Conservation (phyloP, 768 basidiomycete genomes). For the Panaeolus cyanescens region DNA sequence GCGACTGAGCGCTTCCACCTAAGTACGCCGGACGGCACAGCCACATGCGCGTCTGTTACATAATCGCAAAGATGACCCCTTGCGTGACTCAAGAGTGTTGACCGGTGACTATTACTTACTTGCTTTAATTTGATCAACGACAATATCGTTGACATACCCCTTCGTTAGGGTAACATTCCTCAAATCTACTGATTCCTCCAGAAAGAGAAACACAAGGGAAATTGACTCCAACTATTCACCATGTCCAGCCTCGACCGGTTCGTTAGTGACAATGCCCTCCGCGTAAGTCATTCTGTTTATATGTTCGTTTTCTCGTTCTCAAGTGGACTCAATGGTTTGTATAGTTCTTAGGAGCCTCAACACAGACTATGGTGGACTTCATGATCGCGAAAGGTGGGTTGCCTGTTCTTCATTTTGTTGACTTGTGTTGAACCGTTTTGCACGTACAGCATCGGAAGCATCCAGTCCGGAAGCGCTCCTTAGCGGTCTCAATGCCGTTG, state of each 20-base stretch:
- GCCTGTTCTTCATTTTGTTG: background rate
- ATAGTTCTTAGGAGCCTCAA: background rate
- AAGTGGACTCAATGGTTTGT: background rate
- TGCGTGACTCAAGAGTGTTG: background rate
- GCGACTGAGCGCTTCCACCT: background rate
- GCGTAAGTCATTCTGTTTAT: conserved; percentile 41
- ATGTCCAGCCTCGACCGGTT: conserved; percentile 62
- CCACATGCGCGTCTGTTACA: conserved; percentile 3
- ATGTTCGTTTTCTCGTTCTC: background rate
- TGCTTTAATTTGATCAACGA: background rate
- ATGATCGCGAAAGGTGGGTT: conserved; percentile 79
- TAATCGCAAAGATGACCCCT: background rate
- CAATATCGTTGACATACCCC: background rate
- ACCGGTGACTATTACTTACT: background rate
- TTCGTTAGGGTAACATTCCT: background rate
- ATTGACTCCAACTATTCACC: background rate
- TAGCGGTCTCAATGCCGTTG: conserved; percentile 69
- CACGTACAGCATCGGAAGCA: conserved; percentile 67
- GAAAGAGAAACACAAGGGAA: background rate
- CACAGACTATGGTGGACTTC: conserved; percentile 78
- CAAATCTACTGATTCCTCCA: background rate
- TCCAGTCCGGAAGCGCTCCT: conserved; percentile 84
- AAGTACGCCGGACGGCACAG: background rate
- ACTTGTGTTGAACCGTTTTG: conserved; percentile 1
- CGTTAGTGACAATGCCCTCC: conserved; percentile 77